These are phyloP conservation scores for Xylaria sp. DNA, from an alignment of 2,329 filamentous ascomycete species.

Conservation along the genomic window DNA sequence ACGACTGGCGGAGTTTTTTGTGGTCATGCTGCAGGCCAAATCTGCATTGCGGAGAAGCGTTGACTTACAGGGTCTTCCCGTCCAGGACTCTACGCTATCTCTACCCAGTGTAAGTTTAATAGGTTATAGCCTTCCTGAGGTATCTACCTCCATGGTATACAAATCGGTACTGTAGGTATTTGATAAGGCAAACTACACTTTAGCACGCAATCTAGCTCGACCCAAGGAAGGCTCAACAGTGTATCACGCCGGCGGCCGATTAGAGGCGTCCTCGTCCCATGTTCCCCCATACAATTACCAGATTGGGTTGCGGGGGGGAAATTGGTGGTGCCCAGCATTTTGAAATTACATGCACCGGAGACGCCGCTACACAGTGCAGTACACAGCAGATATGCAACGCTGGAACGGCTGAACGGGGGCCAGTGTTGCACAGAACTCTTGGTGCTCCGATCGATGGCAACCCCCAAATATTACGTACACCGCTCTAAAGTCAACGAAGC, in stretches of 20 bases:
- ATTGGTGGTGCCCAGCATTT: slow-evolving; percentile 11
- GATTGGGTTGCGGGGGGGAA: slow-evolving; percentile 28
- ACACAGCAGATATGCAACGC: not conserved
- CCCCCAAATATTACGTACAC: slow-evolving; percentile 31
- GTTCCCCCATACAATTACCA: slow-evolving; percentile 28
- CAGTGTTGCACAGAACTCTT: slow-evolving; percentile 1
- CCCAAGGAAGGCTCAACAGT: not conserved
- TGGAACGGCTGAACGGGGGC: not conserved
- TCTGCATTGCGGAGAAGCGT: slow-evolving; percentile 23
- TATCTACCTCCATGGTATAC: too few species aligned
- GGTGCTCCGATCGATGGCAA: slow-evolving; percentile 14
- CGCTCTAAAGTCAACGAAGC: slow-evolving; percentile 28
- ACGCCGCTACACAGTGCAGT: slow-evolving; percentile 26
- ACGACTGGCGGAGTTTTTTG: slow-evolving; percentile 8
- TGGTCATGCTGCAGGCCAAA: slow-evolving; percentile 12
- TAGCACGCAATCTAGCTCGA: slow-evolving; percentile 1
- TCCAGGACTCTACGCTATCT: slow-evolving; percentile 1
- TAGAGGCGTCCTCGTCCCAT: slow-evolving; percentile 1
- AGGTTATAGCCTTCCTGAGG: too few species aligned
- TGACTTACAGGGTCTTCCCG: slow-evolving; percentile 22
- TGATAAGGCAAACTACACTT: not conserved
- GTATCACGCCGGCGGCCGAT: not conserved
- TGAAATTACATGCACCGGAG: slow-evolving; percentile 33
- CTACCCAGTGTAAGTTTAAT: not conserved
- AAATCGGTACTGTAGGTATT: not conserved